Evolutionary conservation across 2,329 filamentous ascomycete genomes (phyloP).

Genomic region (Pyricularia grisea): DNA sequence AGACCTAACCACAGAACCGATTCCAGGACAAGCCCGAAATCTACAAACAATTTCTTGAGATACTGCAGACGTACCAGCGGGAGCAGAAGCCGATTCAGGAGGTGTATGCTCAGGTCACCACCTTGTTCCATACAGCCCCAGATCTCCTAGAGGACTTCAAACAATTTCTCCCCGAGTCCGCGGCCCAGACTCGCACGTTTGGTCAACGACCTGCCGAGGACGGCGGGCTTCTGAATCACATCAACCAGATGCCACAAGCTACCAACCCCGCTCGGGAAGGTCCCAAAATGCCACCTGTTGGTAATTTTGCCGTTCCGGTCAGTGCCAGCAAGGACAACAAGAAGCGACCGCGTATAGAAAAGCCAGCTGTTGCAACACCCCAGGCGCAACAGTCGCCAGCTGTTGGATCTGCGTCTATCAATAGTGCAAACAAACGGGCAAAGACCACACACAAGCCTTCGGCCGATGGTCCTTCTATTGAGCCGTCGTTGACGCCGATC

Average conservation of each 20-base stretch:
- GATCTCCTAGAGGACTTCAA: constrained; percentile 98
- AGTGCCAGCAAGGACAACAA: constrained; percentile 86
- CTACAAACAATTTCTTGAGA: constrained; percentile 98
- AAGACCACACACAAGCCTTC: constrained; percentile 65
- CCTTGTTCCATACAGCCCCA: constrained; percentile 83
- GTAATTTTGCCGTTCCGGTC: constrained; percentile 77
- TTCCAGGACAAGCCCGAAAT: constrained; percentile 96
- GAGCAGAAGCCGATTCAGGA: constrained; percentile 98
- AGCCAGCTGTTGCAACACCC: constrained; percentile 23
- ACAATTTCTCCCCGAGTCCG: constrained; percentile 90
- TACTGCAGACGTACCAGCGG: constrained; percentile 93
- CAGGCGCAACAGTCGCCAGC: constrained; percentile 14
- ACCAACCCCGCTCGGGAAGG: constrained; percentile 40
- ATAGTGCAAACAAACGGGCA: constrained; percentile 48
- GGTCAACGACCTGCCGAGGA: constrained; percentile 58
- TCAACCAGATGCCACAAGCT: constrained; percentile 46
- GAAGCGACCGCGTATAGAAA: constrained; percentile 64
- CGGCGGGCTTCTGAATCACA: constrained; percentile 35
- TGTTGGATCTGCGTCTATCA: constrained; percentile 19
- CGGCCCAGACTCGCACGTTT: constrained; percentile 44
- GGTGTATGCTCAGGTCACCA: constrained; percentile 94
- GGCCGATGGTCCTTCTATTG: constrained; percentile 53
- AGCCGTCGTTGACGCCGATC: constrained; percentile 79
- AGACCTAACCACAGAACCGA: constrained; percentile 57
- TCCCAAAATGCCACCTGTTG: constrained; percentile 84